Evolutionary conservation across 768 basidiomycete genomes (phyloP), one percentile per base, ranked within the genome.

Genomic region (Auriculariales sp.): DNA sequence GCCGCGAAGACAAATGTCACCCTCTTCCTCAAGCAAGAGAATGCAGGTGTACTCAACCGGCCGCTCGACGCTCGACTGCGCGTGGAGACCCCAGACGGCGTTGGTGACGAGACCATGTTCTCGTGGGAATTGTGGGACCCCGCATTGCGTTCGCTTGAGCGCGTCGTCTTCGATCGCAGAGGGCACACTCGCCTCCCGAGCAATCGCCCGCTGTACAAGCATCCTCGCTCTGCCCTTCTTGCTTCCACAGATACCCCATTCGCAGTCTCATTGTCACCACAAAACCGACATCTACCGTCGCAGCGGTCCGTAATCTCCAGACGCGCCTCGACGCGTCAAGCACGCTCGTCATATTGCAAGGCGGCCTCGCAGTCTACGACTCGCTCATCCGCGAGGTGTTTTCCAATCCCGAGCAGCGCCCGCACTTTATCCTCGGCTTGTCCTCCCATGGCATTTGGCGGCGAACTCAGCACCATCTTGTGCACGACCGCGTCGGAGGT

Each of bases 291-390:
- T 68, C 73, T 7, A 84, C 83, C 3, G 47, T 81, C 3, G 58
- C 62, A 2, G 78, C 83, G 3, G 55, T 99, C 30, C 62, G 64
- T 15, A 59, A 62, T 0, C 73, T 97, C 49, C 64, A 73, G 15
- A 77, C 75, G 11, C 76, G 90, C 15, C 64, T 97, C 17, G 69
- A 72, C 3, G 60, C 72, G 0, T 62, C 73, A 46, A 84, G 82
- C 36, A 94, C 92, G 30, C 79, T 98, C 55, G 86, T 94, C 2
- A 74, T 99, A n/a, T 64, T 97, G 48, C 88, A 94, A 59, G 94
- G 94, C 61, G 94, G 94, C 24, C 86, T 95, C 80, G 94, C 91
- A 10, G 67, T 93, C 7, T 87, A 90, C 62, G 93, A 98, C 50
- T 67, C 77, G 52, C 71, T 95, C 45, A 61, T 88, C 15, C 58